Conservation (phyloP, 176 grass and related monocot species). For the Oropetium thomaeum region DNA sequence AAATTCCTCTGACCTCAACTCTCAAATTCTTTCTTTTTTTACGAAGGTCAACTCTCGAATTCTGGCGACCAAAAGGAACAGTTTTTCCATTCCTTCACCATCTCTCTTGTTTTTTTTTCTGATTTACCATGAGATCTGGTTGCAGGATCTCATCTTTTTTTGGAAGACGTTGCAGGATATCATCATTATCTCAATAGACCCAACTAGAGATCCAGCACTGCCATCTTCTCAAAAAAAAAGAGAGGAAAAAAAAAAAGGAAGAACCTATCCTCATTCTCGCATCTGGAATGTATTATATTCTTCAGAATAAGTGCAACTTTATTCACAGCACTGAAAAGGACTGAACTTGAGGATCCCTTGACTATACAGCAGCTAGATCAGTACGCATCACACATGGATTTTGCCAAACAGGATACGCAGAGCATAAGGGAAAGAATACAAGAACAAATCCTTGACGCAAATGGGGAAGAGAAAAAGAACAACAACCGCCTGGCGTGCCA, state of each 20-base stretch:
- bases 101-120: background rate
- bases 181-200: slow-evolving; percentile 19
- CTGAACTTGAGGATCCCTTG: background rate
- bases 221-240: slow-evolving; percentile 13
- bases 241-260: too few species aligned
- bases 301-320: slow-evolving; percentile 33
- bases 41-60: slow-evolving; percentile 26
- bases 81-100: background rate
- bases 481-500: background rate
- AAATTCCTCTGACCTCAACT: slow-evolving; percentile 13
- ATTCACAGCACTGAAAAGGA: background rate
- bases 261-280: background rate
- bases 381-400: background rate
- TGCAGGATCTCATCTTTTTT: background rate
- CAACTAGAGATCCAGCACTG: slow-evolving; percentile 24
- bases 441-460: slow-evolving; percentile 8
- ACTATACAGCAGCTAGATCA: background rate
- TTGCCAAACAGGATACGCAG: background rate
- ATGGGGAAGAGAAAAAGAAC: background rate
- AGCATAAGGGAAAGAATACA: background rate
- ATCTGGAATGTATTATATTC: slow-evolving; percentile 32
- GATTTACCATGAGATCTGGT: slow-evolving; percentile 4
- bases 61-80: background rate
- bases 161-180: background rate
- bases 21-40: slow-evolving; percentile 15